Conservation (phyloP, 1,284 basidiomycete genomes). For the Rhodotorula sp. region DNA sequence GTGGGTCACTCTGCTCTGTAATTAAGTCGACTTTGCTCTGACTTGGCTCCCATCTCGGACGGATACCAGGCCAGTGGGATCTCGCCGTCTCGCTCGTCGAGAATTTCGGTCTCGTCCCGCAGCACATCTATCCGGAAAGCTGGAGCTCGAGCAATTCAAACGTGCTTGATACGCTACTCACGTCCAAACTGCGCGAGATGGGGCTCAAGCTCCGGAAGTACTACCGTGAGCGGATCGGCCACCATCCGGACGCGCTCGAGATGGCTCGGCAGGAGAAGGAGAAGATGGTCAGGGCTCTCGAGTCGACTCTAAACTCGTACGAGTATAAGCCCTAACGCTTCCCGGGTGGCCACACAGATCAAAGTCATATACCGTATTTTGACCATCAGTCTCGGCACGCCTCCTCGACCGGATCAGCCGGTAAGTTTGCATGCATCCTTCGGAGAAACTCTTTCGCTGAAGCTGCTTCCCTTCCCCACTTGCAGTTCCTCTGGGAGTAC, state of each 20-base stretch:
- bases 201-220: constrained; percentile 62
- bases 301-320: neutral
- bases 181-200: constrained; percentile 81
- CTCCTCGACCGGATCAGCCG: constrained; percentile 64
- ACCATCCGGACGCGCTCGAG: constrained; percentile 32
- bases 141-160: constrained; percentile 71
- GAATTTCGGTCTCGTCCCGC: constrained; percentile 71
- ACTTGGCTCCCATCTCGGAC: neutral
- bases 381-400: constrained; percentile 65
- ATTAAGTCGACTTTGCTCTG: too few relatives aligned
- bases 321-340: neutral
- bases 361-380: constrained; percentile 82
- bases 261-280: constrained; percentile 45
- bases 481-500: constrained; percentile 69
- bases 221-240: neutral
- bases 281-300: neutral
- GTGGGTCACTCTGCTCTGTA: neutral
- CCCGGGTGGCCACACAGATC: constrained; percentile 28
- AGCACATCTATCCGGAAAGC: constrained; percentile 75
- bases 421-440: neutral
- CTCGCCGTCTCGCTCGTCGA: constrained; percentile 84
- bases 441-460: neutral
- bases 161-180: constrained; percentile 75
- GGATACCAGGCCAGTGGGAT: constrained; percentile 56
- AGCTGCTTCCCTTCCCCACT: neutral